Evolutionary conservation across 1,139 yeast genomes (phyloP).

Genomic region (Spathaspora jeffriesii): DNA sequence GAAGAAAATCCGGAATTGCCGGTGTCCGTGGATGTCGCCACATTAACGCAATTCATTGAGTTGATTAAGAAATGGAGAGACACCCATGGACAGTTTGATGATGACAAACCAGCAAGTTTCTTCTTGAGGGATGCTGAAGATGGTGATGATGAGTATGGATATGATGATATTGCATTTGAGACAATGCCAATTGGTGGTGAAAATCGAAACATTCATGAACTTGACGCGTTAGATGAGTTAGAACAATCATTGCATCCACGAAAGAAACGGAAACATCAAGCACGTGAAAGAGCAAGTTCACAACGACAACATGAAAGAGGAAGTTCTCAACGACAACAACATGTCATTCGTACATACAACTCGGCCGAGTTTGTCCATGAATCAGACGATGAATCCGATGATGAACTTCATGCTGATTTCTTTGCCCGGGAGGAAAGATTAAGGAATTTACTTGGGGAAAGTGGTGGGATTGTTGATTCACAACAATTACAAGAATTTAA

Average conservation of each 20-base stretch:
- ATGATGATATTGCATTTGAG: slow-evolving; percentile 35
- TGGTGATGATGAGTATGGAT: slow-evolving; percentile 17
- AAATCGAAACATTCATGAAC: slow-evolving; percentile 21
- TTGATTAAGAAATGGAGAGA: slow-evolving; percentile 31
- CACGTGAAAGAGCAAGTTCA: slow-evolving; percentile 3
- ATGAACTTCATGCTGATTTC: slow-evolving; percentile 53
- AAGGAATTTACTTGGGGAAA: slow-evolving; percentile 36
- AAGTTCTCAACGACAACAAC: neutral
- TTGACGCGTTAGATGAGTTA: slow-evolving; percentile 34
- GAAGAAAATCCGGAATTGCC: slow-evolving; percentile 35
- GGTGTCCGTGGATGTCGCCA: slow-evolving; percentile 16
- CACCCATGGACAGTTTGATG: slow-evolving; percentile 43
- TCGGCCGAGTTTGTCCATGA: slow-evolving; percentile 59
- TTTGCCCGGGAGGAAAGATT: slow-evolving; percentile 60
- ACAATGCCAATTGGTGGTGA: slow-evolving; percentile 16
- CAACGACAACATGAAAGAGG: neutral
- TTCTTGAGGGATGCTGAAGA: slow-evolving; percentile 26
- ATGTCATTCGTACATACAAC: slow-evolving; percentile 10
- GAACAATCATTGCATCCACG: slow-evolving; percentile 27
- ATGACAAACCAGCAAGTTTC: slow-evolving; percentile 39
- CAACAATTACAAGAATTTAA: slow-evolving; percentile 38
- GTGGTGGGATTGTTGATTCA: slow-evolving; percentile 45
- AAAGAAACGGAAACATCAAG: slow-evolving; percentile 12
- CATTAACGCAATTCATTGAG: slow-evolving; percentile 22
- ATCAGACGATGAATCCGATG: slow-evolving; percentile 71